These are phyloP conservation scores for Sphaerulina vaccinii DNA, from an alignment of 2,329 filamentous ascomycete species.

Conservation along the genomic window DNA sequence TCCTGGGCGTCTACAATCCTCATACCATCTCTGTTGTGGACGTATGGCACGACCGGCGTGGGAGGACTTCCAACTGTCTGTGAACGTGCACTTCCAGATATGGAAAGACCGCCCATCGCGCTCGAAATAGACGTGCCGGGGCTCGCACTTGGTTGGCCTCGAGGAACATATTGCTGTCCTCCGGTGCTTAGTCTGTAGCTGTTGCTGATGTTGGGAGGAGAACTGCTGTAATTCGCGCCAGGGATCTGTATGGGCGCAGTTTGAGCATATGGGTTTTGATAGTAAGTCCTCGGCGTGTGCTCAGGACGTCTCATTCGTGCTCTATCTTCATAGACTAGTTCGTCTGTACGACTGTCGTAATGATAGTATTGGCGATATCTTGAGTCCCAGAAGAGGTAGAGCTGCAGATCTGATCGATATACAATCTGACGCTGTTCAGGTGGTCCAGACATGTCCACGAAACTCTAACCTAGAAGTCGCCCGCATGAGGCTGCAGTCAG, in stretches of 20 bases:
- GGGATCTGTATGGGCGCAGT: not conserved
- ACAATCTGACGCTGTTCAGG: not conserved
- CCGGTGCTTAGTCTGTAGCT: too few species aligned
- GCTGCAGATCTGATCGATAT: not conserved
- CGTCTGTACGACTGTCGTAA: not conserved
- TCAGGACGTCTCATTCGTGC: not conserved
- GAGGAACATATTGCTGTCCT: too few species aligned
- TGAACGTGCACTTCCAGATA: too few species aligned
- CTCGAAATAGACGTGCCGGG: too few species aligned
- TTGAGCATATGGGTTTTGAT: not conserved
- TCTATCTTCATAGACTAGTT: conserved; percentile 2
- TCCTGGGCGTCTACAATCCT: not conserved
- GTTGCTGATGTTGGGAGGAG: not conserved
- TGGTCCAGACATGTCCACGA: not conserved
- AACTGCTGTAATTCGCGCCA: not conserved
- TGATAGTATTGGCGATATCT: not conserved
- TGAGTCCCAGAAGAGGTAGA: not conserved
- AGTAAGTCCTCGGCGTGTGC: not conserved
- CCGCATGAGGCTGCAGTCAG: too few species aligned
- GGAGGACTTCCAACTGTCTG: not conserved
- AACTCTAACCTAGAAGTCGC: too few species aligned
- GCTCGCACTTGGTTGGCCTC: too few species aligned
- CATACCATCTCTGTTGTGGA: not conserved
- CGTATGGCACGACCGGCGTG: not conserved
- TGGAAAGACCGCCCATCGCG: too few species aligned